Conservation (phyloP, 148 eudicot species). For the Cornus controversa region DNA sequence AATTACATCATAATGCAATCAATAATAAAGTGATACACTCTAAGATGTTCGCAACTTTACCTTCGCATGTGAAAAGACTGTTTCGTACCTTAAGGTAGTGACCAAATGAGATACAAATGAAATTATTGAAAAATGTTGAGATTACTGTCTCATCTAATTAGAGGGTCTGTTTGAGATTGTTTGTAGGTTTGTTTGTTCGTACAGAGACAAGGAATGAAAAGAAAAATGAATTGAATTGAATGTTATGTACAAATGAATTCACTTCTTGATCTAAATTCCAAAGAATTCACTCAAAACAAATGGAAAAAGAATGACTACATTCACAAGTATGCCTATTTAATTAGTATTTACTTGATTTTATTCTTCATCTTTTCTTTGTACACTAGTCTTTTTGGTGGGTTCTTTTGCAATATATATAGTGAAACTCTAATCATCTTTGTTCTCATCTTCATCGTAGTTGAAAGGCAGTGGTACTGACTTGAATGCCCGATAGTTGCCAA, state of each 20-base stretch:
- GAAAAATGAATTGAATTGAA: too few relatives aligned
- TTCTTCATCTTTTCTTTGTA: background rate
- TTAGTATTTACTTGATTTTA: background rate
- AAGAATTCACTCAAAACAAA: background rate
- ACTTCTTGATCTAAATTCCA: background rate
- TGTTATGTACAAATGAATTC: background rate
- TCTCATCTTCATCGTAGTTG: constrained; percentile 15
- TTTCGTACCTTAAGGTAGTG: too few relatives aligned
- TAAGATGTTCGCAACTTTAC: too few relatives aligned
- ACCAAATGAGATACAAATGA: too few relatives aligned
- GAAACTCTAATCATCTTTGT: background rate
- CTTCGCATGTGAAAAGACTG: too few relatives aligned
- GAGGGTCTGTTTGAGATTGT: too few relatives aligned
- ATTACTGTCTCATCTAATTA: too few relatives aligned
- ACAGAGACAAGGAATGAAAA: too few relatives aligned
- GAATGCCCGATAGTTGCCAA: constrained; percentile 25
- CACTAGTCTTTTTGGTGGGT: background rate
- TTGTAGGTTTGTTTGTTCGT: too few relatives aligned
- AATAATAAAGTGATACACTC: too few relatives aligned
- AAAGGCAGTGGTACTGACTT: constrained; percentile 24
- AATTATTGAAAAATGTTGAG: too few relatives aligned
- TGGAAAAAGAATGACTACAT: background rate
- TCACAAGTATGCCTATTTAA: background rate
- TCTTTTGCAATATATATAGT: background rate
- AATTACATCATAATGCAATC: too few relatives aligned